Conservation (phyloP, 2,329 filamentous ascomycete genomes). For the Colletotrichum australisinense region DNA sequence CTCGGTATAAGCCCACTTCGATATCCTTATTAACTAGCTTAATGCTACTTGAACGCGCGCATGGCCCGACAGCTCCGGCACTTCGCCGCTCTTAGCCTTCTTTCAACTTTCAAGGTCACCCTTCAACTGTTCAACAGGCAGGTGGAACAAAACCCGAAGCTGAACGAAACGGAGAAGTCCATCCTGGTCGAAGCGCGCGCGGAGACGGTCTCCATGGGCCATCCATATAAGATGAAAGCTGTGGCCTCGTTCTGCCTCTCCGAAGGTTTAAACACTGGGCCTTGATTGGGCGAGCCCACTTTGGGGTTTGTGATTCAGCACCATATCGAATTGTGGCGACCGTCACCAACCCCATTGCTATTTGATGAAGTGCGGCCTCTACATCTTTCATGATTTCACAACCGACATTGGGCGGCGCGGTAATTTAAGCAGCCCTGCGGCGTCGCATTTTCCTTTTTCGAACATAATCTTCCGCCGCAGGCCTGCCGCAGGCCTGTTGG, state of each 20-base stretch:
- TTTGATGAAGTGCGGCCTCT: neutral
- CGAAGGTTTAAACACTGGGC: slow-evolving; percentile 27
- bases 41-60: neutral
- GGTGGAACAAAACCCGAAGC: neutral
- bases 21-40: slow-evolving; percentile 16
- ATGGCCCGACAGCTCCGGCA: slow-evolving; percentile 19
- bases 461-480: neutral
- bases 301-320: neutral
- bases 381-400: neutral
- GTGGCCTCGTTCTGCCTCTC: neutral
- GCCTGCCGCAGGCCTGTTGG: neutral
- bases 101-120: neutral
- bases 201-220: neutral
- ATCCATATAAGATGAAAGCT: slow-evolving; percentile 14
- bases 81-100: neutral
- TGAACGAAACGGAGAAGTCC: neutral
- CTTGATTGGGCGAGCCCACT: neutral
- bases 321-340: slow-evolving; percentile 3
- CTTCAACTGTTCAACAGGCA: neutral
- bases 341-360: neutral
- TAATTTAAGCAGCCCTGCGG: neutral
- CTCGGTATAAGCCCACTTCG: slow-evolving; percentile 14
- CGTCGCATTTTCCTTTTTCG: neutral
- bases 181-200: slow-evolving; percentile 5
- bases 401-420: neutral